Conservation (phyloP, 108 stramenopile genomes). For the Cyclotella cryptica region DNA sequence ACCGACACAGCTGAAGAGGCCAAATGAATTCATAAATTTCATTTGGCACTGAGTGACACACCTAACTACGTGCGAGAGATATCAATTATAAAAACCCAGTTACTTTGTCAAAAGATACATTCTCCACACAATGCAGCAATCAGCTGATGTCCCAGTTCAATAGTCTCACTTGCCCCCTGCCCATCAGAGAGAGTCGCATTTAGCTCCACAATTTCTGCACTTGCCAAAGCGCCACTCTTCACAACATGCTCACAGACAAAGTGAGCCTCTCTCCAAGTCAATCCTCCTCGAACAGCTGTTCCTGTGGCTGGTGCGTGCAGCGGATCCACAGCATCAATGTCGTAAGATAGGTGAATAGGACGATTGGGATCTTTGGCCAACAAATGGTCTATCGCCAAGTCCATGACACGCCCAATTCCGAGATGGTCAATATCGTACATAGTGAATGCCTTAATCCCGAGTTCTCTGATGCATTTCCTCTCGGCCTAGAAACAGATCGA, state of each 20-base stretch:
- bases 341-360: constrained; percentile 91
- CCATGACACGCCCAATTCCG: constrained; percentile 98
- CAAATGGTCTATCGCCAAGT: constrained; percentile 91
- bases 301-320: constrained; percentile 97
- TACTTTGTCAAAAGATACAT: constrained; percentile 28
- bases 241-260: constrained; percentile 94
- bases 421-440: constrained; percentile 97
- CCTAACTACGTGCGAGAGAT: too few species aligned
- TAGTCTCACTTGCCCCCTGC: constrained; percentile 83
- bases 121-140: constrained; percentile 59
- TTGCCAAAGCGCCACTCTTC: constrained; percentile 89
- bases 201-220: constrained; percentile 98
- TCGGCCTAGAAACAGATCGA: constrained; percentile 53
- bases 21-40: background rate
- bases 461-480: constrained; percentile 75
- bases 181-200: constrained; percentile 89
- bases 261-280: constrained; percentile 98
- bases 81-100: background rate
- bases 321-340: constrained; percentile 99
- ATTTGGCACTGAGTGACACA: background rate
- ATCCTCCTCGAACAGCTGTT: constrained; percentile 96
- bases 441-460: constrained; percentile 88
- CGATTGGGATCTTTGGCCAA: constrained; percentile 67
- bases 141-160: constrained; percentile 83
- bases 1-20: too few species aligned